Evolutionary conservation across 805 yeast species (phyloP), one percentile per base, ranked within the genome.

Genomic region (Pichia occidentalis): DNA sequence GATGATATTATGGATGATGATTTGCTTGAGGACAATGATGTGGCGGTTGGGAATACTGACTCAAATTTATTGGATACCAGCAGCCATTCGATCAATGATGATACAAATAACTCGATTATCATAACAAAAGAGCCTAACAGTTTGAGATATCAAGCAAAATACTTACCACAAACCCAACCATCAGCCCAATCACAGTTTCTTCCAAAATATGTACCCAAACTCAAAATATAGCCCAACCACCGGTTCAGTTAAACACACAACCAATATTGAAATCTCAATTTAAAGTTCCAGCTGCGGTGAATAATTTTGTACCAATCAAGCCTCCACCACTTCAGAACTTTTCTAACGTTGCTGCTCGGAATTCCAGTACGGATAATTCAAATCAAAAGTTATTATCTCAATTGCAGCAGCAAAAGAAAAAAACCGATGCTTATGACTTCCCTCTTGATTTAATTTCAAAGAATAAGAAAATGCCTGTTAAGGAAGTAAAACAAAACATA

Each of bases 391-490:
- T 53, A 6, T 40, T 46, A 7, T 33, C 49, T 39, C 63, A 64
- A 32, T 52, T 75, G 13, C 65, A 63, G 37, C 59, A 57, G n/a
- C 63, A 64, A 27, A 77, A 78, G 55, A 70, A 71, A 49, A 78
- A 75, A 53, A 71, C 79, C n/a, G 85, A 80, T 59, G 86, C 87
- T 0, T 82, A 80, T 49, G 92, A 82, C 51, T 80, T 82, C 50
- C 90, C 90, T 1, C 60, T 65, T 16, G 75, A 67, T 31, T 53
- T 82, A 30, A 59, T 80, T 10, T 60, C 69, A 2, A 64, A 61
- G 17, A 64, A 51, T 21, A 43, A 47, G 29, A 63, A 40, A 45
- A 65, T 55, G 61, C 72, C 51, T 50, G 70, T 46, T 45, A 69
- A 54, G 31, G 73, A 54, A 36, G 57, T 47, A 21, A 49, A 52